Percentiles rank a stretch among this genome's conserved stretches.
Conservation (phyloP, 352 stramenopile species). For the Blastocystis sp. region DNA sequence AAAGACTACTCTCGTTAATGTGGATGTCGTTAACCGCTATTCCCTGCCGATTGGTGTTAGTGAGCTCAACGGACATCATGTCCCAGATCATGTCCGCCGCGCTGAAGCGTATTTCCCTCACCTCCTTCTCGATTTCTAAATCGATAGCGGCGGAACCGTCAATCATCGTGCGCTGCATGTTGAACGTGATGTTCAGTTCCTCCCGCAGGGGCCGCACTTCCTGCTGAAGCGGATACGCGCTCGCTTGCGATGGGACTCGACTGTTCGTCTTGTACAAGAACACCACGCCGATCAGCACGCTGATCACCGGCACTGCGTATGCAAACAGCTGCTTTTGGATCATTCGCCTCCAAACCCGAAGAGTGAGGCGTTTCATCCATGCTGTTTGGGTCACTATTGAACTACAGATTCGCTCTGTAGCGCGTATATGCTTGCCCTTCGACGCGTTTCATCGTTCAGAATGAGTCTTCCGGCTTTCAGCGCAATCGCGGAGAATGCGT, state of each 20-base stretch:
- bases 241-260: not conserved
- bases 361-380: too few species aligned
- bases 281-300: not conserved
- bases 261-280: constrained; percentile 15
- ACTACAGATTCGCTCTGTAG: not conserved
- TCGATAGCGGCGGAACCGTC: constrained; percentile 10
- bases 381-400: not conserved
- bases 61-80: constrained; percentile 13
- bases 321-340: not conserved
- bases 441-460: not conserved
- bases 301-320: constrained; percentile 29
- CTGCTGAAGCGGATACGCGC: not conserved
- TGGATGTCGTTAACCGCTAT: constrained; percentile 24
- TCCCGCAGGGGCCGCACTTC: constrained; percentile 8
- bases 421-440: not conserved
- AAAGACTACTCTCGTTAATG: constrained; percentile 14
- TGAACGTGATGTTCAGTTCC: constrained; percentile 15
- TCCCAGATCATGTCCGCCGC: constrained; percentile 57
- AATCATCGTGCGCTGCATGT: constrained; percentile 38
- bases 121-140: constrained; percentile 2
- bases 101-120: constrained; percentile 2
- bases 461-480: not conserved
- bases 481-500: not conserved
- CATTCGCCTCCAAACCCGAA: too few species aligned
- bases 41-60: not conserved